A percentile compares a stretch with the other conserved stretches of the same genome.
phyloP scores from a whole-genome alignment of 805 yeast genomes.

The Teunomyces gatunensis region DNA sequence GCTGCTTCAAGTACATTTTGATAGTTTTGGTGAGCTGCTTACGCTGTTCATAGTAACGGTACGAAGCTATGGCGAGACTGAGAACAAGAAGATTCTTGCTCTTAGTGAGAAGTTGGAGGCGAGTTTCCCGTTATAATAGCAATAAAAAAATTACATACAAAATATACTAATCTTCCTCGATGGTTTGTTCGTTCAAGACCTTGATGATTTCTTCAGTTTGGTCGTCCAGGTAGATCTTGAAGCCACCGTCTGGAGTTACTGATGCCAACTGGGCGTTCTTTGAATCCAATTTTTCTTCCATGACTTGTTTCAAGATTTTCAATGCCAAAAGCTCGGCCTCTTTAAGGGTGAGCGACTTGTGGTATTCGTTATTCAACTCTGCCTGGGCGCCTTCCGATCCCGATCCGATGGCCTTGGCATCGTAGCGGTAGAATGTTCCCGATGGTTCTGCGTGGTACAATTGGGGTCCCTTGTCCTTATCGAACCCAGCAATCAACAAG shows the following conservation, averaged over 20 bases:
- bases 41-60: conserved; percentile 46
- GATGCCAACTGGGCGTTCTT: conserved; percentile 93
- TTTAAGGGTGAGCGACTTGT: conserved; percentile 80
- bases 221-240: conserved; percentile 77
- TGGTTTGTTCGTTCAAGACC: conserved; percentile 67
- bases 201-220: conserved; percentile 81
- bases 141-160: neutral
- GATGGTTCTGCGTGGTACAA: conserved; percentile 98
- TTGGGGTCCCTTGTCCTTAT: conserved; percentile 91
- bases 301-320: conserved; percentile 91
- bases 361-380: conserved; percentile 95
- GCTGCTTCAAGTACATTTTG: conserved; percentile 41
- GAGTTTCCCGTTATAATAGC: conserved; percentile 25
- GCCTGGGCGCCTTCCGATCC: conserved; percentile 99
- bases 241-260: conserved; percentile 84
- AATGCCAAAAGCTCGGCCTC: conserved; percentile 91
- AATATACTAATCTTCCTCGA: conserved; percentile 31
- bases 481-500: conserved; percentile 89
- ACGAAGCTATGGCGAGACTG: conserved; percentile 48
- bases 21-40: conserved; percentile 43
- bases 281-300: conserved; percentile 97
- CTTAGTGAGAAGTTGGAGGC: conserved; percentile 43
- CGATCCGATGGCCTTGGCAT: conserved; percentile 98
- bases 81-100: conserved; percentile 43
- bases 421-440: conserved; percentile 95